Conservation (phyloP, 805 yeast genomes). For the Lipomyces chichibuensis region DNA sequence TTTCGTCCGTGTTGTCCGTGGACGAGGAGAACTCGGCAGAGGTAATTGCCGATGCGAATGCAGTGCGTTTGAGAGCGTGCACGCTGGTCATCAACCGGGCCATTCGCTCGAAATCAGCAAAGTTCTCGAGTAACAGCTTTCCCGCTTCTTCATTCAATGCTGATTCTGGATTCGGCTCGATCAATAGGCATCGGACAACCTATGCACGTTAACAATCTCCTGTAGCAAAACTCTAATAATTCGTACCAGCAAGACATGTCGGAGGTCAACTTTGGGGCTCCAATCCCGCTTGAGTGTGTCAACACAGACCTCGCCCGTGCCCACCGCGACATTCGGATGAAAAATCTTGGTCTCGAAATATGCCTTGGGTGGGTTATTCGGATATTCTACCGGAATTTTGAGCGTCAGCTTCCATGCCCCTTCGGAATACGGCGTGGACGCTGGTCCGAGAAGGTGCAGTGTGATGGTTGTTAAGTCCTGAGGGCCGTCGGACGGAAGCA, state of each 20-base stretch:
- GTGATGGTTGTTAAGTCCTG: slow-evolving; percentile 24
- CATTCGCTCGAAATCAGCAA: slow-evolving; percentile 37
- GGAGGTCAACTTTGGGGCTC: slow-evolving; percentile 39
- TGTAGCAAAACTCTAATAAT: not conserved
- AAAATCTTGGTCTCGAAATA: slow-evolving; percentile 44
- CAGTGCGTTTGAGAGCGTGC: slow-evolving; percentile 38
- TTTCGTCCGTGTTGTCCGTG: not conserved
- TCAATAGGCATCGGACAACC: slow-evolving; percentile 41
- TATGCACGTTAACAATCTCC: slow-evolving; percentile 2
- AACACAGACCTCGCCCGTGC: slow-evolving; percentile 43
- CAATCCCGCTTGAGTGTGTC: slow-evolving; percentile 43
- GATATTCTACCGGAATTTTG: slow-evolving; percentile 47
- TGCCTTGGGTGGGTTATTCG: slow-evolving; percentile 52
- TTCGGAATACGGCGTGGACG: slow-evolving; percentile 49
- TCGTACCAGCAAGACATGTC: slow-evolving; percentile 38
- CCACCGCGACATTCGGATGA: slow-evolving; percentile 43
- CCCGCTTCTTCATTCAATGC: slow-evolving; percentile 44
- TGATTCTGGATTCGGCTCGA: slow-evolving; percentile 44
- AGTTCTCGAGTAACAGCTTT: slow-evolving; percentile 41
- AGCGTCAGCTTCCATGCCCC: slow-evolving; percentile 55
- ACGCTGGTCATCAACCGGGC: slow-evolving; percentile 41
- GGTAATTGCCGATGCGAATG: slow-evolving; percentile 9
- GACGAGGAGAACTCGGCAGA: slow-evolving; percentile 5
- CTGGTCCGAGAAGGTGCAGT: slow-evolving; percentile 45
- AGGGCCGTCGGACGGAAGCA: slow-evolving; percentile 28